Conservation (phyloP, 352 stramenopile genomes). For the Pythium biforme region DNA sequence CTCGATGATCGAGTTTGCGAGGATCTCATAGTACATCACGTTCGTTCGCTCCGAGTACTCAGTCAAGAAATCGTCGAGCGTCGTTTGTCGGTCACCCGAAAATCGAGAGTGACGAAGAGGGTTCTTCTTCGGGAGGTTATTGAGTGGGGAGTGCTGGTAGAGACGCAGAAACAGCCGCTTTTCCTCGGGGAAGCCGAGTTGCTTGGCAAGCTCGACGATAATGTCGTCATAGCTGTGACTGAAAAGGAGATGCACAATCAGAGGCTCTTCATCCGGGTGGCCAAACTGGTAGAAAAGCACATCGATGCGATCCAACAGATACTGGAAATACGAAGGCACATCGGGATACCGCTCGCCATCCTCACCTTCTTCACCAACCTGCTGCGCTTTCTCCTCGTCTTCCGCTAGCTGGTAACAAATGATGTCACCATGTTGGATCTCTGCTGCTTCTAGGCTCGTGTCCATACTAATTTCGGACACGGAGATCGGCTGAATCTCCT, state of each 20-base stretch:
- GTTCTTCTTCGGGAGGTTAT: constrained; percentile 55
- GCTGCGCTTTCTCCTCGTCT: constrained; percentile 24
- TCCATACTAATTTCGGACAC: constrained; percentile 60
- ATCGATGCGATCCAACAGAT: constrained; percentile 79
- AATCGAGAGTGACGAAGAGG: constrained; percentile 69
- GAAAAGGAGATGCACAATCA: constrained; percentile 54
- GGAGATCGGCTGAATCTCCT: constrained; percentile 69
- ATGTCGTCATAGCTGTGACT: constrained; percentile 79
- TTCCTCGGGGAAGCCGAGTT: constrained; percentile 39
- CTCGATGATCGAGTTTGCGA: constrained; percentile 75
- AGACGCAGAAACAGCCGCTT: constrained; percentile 67
- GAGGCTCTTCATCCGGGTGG: constrained; percentile 42
- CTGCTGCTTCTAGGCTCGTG: constrained; percentile 38
- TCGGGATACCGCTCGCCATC: constrained; percentile 55
- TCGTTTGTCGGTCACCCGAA: constrained; percentile 53
- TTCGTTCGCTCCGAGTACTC: constrained; percentile 72
- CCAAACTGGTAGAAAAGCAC: constrained; percentile 63
- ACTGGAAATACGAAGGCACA: constrained; percentile 79
- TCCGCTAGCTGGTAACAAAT: constrained; percentile 74
- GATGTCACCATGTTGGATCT: constrained; percentile 86
- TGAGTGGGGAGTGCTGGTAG: constrained; percentile 79
- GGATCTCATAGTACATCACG: constrained; percentile 72
- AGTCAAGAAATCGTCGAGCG: constrained; percentile 67
- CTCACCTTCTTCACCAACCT: background rate
- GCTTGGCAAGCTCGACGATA: constrained; percentile 50